phyloP scores from a whole-genome alignment of 768 basidiomycete species.

The Omphalotus guepiniiformis region DNA sequence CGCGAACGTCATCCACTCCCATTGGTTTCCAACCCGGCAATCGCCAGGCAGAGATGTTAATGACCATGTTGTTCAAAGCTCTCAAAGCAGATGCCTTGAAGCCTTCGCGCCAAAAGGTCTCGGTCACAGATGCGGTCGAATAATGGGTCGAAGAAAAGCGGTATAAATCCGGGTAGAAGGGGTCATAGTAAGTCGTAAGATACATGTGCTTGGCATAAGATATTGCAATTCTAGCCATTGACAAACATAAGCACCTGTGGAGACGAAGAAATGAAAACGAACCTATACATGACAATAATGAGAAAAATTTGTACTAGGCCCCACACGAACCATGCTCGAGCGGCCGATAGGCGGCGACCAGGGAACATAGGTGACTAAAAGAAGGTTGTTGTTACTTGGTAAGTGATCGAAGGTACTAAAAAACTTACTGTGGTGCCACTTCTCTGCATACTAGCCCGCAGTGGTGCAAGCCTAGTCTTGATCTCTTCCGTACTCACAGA shows the following conservation, averaged over 20 bases:
- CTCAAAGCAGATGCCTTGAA: conserved; percentile 34
- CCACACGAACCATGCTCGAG: conserved; percentile 30
- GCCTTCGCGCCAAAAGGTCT: conserved; percentile 36
- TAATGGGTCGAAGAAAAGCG: conserved; percentile 38
- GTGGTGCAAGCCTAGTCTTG: conserved; percentile 26
- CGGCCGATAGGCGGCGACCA: conserved; percentile 13
- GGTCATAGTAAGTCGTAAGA: conserved; percentile 74
- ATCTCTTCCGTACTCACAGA: conserved; percentile 18
- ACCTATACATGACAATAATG: conserved; percentile 57
- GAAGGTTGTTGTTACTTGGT: background rate
- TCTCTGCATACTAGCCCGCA: conserved; percentile 31
- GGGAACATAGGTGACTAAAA: conserved; percentile 6
- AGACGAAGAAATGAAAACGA: conserved; percentile 14
- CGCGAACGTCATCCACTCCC: conserved; percentile 27
- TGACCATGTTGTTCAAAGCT: conserved; percentile 32
- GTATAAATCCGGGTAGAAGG: conserved; percentile 70
- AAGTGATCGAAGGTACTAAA: background rate
- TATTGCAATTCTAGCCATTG: conserved; percentile 40
- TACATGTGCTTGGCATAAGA: conserved; percentile 52
- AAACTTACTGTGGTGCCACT: no score
- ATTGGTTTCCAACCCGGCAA: conserved; percentile 41
- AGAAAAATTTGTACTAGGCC: conserved; percentile 42
- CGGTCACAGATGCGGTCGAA: conserved; percentile 33
- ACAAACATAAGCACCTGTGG: background rate
- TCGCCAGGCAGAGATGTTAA: conserved; percentile 30